Evolutionary conservation across 2,329 filamentous ascomycete genomes (phyloP), one percentile per base, ranked within the genome.

Genomic region (Dothistroma pini): DNA sequence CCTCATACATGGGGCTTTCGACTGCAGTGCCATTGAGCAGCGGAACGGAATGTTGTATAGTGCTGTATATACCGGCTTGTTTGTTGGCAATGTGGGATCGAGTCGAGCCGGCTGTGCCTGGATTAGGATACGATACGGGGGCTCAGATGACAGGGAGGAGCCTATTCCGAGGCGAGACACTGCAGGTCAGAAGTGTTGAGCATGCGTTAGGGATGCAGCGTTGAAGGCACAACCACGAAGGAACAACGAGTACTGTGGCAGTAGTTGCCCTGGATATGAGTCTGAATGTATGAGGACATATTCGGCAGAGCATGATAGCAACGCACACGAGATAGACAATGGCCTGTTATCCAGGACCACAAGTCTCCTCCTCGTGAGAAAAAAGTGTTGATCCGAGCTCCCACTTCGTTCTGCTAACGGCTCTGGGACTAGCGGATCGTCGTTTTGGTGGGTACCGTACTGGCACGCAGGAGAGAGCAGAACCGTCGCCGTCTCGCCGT

Each of bases 121-220:
- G 14, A 14, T 14, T 35, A 22, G 47, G 50, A 21, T 22, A 53
- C 51, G 51, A 53, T 53, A 55, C 22, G 22, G 10, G 38, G 44
- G 44, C 22, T 56, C 38, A 56, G 38, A 56, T 56, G 38, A 48
- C 38, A 48, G 54, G 54, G 34, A 29, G 10, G 10, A 49, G 47
- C n/a, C 12, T 49, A 49, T 35, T 3, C 14, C 21, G 52, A 41
- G 54, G 35, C 54, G 21, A 32, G 48, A 25, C 6, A 49, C n/a
- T 29, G 48, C 48, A 51, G 48, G 22, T 25, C 48, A 29, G 29
- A 51, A 51, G 29, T 51, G 48, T 51, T 51, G 41, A n/a, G 14
- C 14, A 44, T 44, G 41, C 41, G n/a, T 19, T n/a, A 2, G 2
- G 8, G 41, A 14, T 44, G 41, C 41, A n/a, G n/a, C n/a, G 16